Conservation (phyloP, 2,329 filamentous ascomycete genomes). For the Talaromyces sp. region DNA sequence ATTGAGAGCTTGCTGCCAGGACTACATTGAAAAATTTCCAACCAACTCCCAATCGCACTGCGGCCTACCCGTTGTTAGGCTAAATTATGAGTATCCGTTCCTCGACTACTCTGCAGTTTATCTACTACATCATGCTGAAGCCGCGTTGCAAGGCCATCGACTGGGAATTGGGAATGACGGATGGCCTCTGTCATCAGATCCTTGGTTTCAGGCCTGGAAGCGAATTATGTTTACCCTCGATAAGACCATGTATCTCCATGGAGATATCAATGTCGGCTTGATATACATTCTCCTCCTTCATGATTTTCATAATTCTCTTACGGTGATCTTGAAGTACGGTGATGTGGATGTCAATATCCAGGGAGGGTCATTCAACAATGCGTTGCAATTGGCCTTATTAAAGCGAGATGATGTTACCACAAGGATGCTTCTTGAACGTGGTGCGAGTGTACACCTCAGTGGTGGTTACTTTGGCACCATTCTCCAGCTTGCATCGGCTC, state of each 20-base stretch:
- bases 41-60: not conserved
- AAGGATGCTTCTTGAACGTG: not conserved
- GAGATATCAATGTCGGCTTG: not conserved
- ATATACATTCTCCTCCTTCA: not conserved
- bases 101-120: not conserved
- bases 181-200: not conserved
- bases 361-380: not conserved
- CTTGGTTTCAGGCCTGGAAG: not conserved
- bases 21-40: slow-evolving; percentile 17
- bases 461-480: not conserved
- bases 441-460: not conserved
- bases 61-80: too few relatives aligned
- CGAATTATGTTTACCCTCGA: not conserved
- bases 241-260: not conserved
- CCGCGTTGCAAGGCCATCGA: not conserved
- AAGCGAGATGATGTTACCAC: too few relatives aligned
- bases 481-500: too few relatives aligned
- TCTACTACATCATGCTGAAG: not conserved
- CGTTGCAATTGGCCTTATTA: too few relatives aligned
- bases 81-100: not conserved
- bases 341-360: not conserved
- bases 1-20: slow-evolving; percentile 27
- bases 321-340: not conserved
- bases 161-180: too few relatives aligned
- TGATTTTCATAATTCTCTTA: not conserved